Percentiles rank a stretch among this genome's conserved stretches.
Evolutionary conservation across 495 filamentous ascomycete species (phyloP).

Genomic region (Arthonia radiata): DNA sequence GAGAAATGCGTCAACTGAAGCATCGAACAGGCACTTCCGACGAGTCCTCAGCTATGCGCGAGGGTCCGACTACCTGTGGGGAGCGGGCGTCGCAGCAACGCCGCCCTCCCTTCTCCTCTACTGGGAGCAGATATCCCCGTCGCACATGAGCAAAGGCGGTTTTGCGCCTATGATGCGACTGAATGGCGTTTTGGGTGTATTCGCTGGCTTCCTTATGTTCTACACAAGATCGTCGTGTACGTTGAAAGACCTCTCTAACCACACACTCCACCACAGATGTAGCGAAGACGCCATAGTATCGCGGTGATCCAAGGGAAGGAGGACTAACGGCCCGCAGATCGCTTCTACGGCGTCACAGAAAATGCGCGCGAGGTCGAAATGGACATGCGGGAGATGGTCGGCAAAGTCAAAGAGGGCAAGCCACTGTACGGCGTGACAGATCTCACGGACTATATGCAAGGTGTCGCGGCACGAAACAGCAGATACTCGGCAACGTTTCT

Average conservation of each 20-base stretch:
- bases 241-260: constrained; percentile 5
- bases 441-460: constrained; percentile 70
- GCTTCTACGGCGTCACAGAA: constrained; percentile 86
- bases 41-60: constrained; percentile 75
- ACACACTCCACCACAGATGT: background rate
- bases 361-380: constrained; percentile 77
- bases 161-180: constrained; percentile 67
- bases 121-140: constrained; percentile 65
- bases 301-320: constrained; percentile 6
- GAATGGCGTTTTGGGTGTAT: constrained; percentile 37
- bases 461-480: constrained; percentile 76
- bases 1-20: constrained; percentile 2
- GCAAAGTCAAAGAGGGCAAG: constrained; percentile 73
- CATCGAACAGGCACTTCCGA: constrained; percentile 56
- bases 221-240: constrained; percentile 49
- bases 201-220: constrained; percentile 53
- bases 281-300: background rate
- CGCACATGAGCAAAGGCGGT: constrained; percentile 51
- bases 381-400: constrained; percentile 97
- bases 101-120: constrained; percentile 48
- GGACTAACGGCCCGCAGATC: constrained; percentile 14
- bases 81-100: constrained; percentile 32
- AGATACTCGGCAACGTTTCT: constrained; percentile 65
- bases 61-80: constrained; percentile 52
- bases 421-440: constrained; percentile 67